These are phyloP conservation scores for Xerocomellus amylosporus DNA, from an alignment of 768 basidiomycete species.

Conservation along the genomic window DNA sequence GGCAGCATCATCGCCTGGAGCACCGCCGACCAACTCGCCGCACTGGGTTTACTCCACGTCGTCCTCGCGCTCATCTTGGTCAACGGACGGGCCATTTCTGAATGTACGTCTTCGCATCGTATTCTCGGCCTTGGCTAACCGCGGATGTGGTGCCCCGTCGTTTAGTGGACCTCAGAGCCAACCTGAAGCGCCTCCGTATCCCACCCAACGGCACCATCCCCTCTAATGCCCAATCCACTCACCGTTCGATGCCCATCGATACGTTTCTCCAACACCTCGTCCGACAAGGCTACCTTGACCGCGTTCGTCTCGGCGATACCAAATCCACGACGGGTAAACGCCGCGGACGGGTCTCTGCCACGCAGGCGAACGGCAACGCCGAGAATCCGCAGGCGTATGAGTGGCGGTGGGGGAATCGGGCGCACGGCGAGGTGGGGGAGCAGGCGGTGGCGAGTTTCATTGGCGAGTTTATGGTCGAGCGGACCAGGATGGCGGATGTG, in stretches of 20 bases:
- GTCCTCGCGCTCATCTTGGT: constrained; percentile 84
- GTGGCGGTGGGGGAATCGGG: constrained; percentile 85
- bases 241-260: constrained; percentile 56
- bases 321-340: constrained; percentile 49
- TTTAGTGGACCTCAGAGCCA: constrained; percentile 68
- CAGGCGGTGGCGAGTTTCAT: constrained; percentile 70
- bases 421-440: constrained; percentile 83
- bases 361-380: constrained; percentile 27
- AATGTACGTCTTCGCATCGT: constrained; percentile 47
- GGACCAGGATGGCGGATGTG: constrained; percentile 9
- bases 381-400: constrained; percentile 43
- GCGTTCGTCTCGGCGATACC: constrained; percentile 49
- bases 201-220: constrained; percentile 46
- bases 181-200: constrained; percentile 70
- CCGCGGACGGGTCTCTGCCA: constrained; percentile 49
- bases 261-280: constrained; percentile 60
- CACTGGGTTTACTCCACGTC: constrained; percentile 74
- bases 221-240: constrained; percentile 49
- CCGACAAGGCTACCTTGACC: constrained; percentile 78
- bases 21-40: constrained; percentile 59
- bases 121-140: neutral
- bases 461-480: constrained; percentile 67
- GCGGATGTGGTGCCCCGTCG: neutral
- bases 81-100: constrained; percentile 67
- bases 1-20: constrained; percentile 79